Evolutionary conservation across 441 rosid species (phyloP).

Genomic region (Codiaeum variegatum): DNA sequence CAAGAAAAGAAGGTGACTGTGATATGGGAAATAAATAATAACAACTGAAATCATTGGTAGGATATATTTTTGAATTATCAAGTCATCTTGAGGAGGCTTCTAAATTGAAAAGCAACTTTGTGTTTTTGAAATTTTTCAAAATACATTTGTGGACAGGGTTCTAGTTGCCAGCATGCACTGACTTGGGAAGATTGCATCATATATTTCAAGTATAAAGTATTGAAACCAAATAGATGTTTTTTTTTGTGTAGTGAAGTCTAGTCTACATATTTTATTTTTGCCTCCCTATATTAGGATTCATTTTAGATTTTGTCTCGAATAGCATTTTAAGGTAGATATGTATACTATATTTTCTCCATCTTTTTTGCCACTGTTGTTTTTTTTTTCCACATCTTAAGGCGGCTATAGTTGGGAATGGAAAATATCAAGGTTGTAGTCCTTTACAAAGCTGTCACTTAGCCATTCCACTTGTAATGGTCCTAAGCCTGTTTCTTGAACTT

Average conservation of each 20-base stretch:
- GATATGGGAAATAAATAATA: not conserved
- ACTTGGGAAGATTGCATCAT: not conserved
- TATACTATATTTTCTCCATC: not conserved
- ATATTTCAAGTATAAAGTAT: not conserved
- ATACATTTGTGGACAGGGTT: not conserved
- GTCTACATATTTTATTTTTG: not conserved
- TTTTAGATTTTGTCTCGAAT: not conserved
- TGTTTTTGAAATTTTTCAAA: not conserved
- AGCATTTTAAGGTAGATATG: not conserved
- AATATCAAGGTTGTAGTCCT: not conserved
- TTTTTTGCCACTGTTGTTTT: not conserved
- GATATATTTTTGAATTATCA: not conserved
- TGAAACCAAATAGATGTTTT: not conserved
- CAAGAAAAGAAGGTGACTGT: not conserved
- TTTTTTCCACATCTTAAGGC: not conserved
- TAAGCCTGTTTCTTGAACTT: not conserved
- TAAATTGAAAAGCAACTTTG: not conserved
- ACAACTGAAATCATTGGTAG: not conserved
- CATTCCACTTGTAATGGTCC: not conserved
- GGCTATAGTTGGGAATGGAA: not conserved
- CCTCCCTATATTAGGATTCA: not conserved
- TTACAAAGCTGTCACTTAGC: not conserved
- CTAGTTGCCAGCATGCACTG: not conserved
- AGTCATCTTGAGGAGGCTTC: not conserved
- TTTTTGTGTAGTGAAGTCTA: not conserved